Conservation (phyloP, 371 early-diverging fungal species). For the Cokeromyces recurvatus region DNA sequence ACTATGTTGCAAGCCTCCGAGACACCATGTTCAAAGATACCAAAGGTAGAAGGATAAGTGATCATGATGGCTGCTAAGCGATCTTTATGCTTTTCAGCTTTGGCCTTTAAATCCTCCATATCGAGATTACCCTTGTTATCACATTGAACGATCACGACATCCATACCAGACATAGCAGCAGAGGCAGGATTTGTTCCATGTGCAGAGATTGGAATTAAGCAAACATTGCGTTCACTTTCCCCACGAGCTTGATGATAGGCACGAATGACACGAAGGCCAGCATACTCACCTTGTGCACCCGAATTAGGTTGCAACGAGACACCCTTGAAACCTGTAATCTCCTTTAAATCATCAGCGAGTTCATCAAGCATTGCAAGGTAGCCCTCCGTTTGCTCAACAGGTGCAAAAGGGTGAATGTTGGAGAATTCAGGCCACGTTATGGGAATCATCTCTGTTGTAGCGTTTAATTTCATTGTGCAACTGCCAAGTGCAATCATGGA, state of each 20-base stretch:
- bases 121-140: constrained; percentile 88
- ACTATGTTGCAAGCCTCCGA: constrained; percentile 83
- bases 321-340: constrained; percentile 91
- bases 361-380: constrained; percentile 83
- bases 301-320: constrained; percentile 95
- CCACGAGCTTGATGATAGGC: constrained; percentile 86
- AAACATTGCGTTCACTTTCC: constrained; percentile 81
- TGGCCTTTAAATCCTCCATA: constrained; percentile 79
- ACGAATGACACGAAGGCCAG: constrained; percentile 90
- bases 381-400: constrained; percentile 86
- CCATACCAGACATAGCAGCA: constrained; percentile 95
- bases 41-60: constrained; percentile 97
- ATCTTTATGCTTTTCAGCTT: constrained; percentile 82
- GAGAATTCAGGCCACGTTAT: constrained; percentile 96
- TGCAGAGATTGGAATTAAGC: constrained; percentile 95
- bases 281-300: constrained; percentile 98
- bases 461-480: constrained; percentile 98
- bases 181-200: constrained; percentile 99
- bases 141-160: constrained; percentile 91
- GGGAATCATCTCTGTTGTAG: constrained; percentile 97
- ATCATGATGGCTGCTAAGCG: constrained; percentile 93
- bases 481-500: constrained; percentile 98
- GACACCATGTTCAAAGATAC: constrained; percentile 92
- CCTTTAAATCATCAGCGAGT: constrained; percentile 79
- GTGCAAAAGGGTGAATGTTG: constrained; percentile 95